Evolutionary conservation across 495 filamentous ascomycete species (phyloP), one percentile per base, ranked within the genome.

Genomic region (Lophium mytilinum): DNA sequence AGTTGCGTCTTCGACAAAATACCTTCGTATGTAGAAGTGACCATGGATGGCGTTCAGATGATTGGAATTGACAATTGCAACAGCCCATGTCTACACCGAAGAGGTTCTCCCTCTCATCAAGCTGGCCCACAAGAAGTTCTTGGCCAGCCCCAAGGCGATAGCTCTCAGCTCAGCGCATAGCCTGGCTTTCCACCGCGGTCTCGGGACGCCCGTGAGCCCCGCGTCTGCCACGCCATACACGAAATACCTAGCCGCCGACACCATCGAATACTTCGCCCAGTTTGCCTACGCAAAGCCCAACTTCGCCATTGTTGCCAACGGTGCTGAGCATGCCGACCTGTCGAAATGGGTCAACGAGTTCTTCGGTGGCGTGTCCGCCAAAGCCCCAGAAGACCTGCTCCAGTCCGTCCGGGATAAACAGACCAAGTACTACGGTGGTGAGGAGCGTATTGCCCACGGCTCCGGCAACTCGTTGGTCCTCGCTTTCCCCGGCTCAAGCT

Each of bases 331-430:
- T 40, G 71, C 76, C 19, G 85, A 89, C 19, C 76, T 99, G 42
- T 75, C 78, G 67, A 96, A 93, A 77, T 99, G 93, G 93, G 85
- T 91, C 53, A 81, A 84, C 63, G 83, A 95, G 61, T 95, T 96
- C 81, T 95, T 96, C 79, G 73, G 74, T 58, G 71, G 73, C 42
- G 41, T 54, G 1, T 59, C 55, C n/a, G 76, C 82, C 18, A n/a
- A 50, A 17, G 21, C 42, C 3, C 74, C 76, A 19, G 56, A 72
- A 18, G 68, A 62, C 59, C 64, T 67, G 42, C 61, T 71, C 10
- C 8, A 36, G 24, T 55, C 47, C 30, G 50, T 60, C 64, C 64
- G 76, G 57, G 71, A 60, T 50, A 56, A 62, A 34, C 72, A 87
- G 48, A 83, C 83, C 64, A 90, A 90, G 71, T 99, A 96, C 80